These are phyloP conservation scores for Pythium graminicola DNA, from an alignment of 352 stramenopile genomes.

Conservation along the genomic window DNA sequence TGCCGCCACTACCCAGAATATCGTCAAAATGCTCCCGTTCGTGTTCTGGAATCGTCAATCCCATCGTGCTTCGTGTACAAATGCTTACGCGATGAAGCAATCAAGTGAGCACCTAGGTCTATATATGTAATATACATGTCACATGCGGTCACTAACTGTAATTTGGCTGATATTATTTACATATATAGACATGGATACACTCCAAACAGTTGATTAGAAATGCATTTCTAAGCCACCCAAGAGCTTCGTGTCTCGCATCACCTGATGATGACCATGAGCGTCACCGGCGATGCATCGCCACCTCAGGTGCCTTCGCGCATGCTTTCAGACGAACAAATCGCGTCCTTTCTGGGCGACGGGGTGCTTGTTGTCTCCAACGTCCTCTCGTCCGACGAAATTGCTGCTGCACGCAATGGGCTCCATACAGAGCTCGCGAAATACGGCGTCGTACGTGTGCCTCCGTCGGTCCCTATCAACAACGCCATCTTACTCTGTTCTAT, in stretches of 20 bases:
- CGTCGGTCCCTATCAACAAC: neutral
- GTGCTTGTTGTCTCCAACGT: constrained; percentile 76
- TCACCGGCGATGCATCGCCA: constrained; percentile 3
- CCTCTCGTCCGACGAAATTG: constrained; percentile 50
- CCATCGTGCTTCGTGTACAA: constrained; percentile 10
- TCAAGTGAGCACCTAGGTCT: too few relatives aligned
- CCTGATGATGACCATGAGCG: neutral
- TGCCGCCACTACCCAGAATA: constrained; percentile 69
- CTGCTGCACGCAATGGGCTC: constrained; percentile 41
- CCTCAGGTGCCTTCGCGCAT: constrained; percentile 24
- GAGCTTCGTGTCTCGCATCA: neutral
- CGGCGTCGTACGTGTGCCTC: constrained; percentile 43
- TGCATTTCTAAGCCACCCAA: neutral
- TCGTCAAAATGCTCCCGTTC: constrained; percentile 66
- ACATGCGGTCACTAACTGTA: too few relatives aligned
- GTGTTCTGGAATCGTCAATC: constrained; percentile 24
- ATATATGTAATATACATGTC: neutral
- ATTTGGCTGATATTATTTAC: neutral
- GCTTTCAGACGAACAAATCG: constrained; percentile 52
- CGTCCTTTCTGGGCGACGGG: constrained; percentile 52
- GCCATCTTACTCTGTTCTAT: neutral
- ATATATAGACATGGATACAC: neutral
- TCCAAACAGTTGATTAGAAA: neutral
- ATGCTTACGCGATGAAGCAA: too few relatives aligned
- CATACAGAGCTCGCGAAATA: constrained; percentile 63